Percentiles rank a stretch among this genome's conserved stretches.
Conservation (phyloP, 805 yeast genomes). For the Ogataea populi-albae region DNA sequence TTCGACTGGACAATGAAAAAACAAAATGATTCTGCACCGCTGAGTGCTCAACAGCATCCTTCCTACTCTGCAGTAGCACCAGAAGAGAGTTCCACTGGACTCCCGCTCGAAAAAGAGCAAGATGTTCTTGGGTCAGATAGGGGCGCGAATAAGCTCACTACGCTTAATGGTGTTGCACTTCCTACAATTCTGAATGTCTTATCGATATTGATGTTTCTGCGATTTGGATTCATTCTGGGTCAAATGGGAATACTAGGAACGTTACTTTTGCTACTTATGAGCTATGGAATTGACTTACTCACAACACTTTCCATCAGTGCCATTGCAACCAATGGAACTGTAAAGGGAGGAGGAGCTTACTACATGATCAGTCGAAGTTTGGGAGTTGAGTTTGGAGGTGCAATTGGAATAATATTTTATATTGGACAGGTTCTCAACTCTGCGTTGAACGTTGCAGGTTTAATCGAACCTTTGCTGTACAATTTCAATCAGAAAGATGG, state of each 20-base stretch:
- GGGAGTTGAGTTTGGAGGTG: constrained; percentile 98
- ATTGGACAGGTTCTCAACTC: constrained; percentile 91
- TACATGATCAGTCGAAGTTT: constrained; percentile 93
- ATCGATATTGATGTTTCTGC: constrained; percentile 89
- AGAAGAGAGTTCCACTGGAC: too few relatives aligned
- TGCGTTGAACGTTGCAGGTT: constrained; percentile 92
- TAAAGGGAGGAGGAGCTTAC: constrained; percentile 97
- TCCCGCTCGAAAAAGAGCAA: too few relatives aligned
- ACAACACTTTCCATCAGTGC: constrained; percentile 92
- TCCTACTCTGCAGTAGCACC: too few relatives aligned
- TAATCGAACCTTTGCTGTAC: constrained; percentile 82
- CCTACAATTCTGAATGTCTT: constrained; percentile 92
- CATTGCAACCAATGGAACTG: constrained; percentile 96
- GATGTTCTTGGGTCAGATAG: too few relatives aligned
- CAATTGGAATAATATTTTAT: constrained; percentile 91
- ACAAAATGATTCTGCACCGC: too few relatives aligned
- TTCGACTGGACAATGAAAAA: too few relatives aligned
- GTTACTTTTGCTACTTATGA: constrained; percentile 58
- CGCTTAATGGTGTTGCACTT: constrained; percentile 85
- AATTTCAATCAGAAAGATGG: constrained; percentile 71
- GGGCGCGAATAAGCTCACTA: constrained; percentile 55
- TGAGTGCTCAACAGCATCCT: too few relatives aligned
- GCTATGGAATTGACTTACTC: constrained; percentile 76
- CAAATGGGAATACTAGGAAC: constrained; percentile 90
- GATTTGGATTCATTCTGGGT: constrained; percentile 94